A percentile compares a stretch with the other conserved stretches of the same genome.
Evolutionary conservation across 768 basidiomycete species (phyloP).

Genomic region (Auricularia heimuer): DNA sequence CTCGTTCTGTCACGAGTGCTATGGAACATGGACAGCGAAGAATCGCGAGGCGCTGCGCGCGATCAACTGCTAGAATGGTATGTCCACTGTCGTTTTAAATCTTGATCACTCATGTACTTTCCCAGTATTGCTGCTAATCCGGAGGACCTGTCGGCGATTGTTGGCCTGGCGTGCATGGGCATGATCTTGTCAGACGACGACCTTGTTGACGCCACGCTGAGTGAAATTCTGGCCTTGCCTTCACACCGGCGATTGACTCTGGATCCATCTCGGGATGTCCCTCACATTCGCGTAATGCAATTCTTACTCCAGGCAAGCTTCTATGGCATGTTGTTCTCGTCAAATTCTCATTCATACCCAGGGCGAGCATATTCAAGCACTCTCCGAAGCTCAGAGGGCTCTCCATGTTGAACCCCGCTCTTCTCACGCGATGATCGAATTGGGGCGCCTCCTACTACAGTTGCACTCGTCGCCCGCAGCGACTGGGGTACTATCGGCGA

Average conservation of each 20-base stretch:
- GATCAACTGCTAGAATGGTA: slow-evolving; percentile 75
- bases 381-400: background rate
- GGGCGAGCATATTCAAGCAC: background rate
- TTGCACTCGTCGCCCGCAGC: background rate
- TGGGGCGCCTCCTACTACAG: background rate
- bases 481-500: background rate
- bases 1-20: slow-evolving; percentile 78
- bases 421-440: background rate
- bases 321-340: background rate
- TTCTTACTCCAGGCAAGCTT: slow-evolving; percentile 57
- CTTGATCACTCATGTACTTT: background rate
- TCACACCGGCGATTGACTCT: slow-evolving; percentile 51
- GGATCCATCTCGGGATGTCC: slow-evolving; percentile 62
- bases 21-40: slow-evolving; percentile 73
- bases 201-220: slow-evolving; percentile 8
- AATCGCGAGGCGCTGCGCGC: slow-evolving; percentile 69
- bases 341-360: background rate
- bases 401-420: background rate
- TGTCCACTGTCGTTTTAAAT: slow-evolving; percentile 12
- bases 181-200: slow-evolving; percentile 34
- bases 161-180: slow-evolving; percentile 81
- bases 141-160: slow-evolving; percentile 73
- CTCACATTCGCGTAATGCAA: slow-evolving; percentile 63
- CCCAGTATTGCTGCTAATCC: slow-evolving; percentile 66
- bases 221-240: slow-evolving; percentile 49